A percentile compares a stretch with the other conserved stretches of the same genome.
phyloP scores from a whole-genome alignment of 2,329 filamentous ascomycete genomes.

The Ambrosiella xylebori region DNA sequence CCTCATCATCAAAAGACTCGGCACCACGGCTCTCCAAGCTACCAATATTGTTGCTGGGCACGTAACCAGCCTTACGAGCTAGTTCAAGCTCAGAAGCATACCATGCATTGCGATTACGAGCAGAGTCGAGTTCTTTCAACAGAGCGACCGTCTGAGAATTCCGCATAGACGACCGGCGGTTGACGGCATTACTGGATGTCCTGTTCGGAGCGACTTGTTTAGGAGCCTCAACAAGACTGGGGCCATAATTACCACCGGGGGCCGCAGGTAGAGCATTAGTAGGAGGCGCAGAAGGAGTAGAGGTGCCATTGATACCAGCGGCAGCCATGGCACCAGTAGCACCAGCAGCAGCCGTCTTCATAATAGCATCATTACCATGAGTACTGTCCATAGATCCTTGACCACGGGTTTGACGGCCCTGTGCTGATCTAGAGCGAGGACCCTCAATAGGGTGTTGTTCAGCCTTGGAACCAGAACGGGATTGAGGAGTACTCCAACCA shows the following conservation, averaged over 20 bases:
- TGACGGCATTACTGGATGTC: conserved; percentile 40
- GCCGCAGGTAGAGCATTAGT: conserved; percentile 6
- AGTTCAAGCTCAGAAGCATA: conserved; percentile 89
- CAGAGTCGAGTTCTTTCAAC: conserved; percentile 69
- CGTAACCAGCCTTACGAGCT: conserved; percentile 78
- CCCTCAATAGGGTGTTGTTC: conserved; percentile 8
- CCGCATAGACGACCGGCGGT: conserved; percentile 41
- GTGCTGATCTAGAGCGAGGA: conserved; percentile 10
- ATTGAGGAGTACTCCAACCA: conserved; percentile 11
- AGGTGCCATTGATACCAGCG: conserved; percentile 1
- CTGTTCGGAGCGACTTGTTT: conserved; percentile 30
- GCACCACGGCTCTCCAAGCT: conserved; percentile 53
- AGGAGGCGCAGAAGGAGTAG: conserved; percentile 4
- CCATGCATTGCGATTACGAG: conserved; percentile 84
- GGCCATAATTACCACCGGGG: neutral
- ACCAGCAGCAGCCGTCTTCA: conserved; percentile 28
- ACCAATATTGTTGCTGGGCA: conserved; percentile 50
- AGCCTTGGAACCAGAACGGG: conserved; percentile 9
- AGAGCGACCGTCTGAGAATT: conserved; percentile 55
- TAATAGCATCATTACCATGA: conserved; percentile 31
- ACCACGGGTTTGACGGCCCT: conserved; percentile 22
- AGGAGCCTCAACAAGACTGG: conserved; percentile 7
- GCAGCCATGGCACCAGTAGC: conserved; percentile 19
- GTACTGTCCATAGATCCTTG: conserved; percentile 54
- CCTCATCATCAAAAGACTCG: conserved; percentile 78